phyloP scores from a whole-genome alignment of 1,284 basidiomycete genomes.

The Ustilago lituana region DNA sequence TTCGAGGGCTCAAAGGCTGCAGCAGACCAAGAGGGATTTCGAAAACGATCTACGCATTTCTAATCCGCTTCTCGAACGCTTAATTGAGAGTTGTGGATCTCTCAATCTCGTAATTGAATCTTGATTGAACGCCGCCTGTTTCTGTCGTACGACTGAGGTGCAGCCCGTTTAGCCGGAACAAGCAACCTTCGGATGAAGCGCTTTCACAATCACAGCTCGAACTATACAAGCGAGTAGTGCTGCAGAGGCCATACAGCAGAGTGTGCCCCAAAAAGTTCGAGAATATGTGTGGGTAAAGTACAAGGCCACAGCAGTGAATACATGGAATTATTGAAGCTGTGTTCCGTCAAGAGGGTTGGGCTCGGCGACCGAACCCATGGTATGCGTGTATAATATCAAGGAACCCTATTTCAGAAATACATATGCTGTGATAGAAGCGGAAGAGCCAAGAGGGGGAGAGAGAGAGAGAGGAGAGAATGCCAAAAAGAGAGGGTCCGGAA shows the following conservation, averaged over 20 bases:
- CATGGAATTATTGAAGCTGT: conserved; percentile 6
- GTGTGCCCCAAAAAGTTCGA: not conserved
- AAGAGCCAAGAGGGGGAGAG: not conserved
- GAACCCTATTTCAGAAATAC: conserved; percentile 20
- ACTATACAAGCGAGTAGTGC: too few relatives aligned
- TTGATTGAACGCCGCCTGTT: too few relatives aligned
- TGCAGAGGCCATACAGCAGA: too few relatives aligned
- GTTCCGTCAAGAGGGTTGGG: conserved; percentile 20
- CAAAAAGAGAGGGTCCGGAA: not conserved
- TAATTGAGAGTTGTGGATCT: too few relatives aligned
- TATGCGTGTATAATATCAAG: conserved; percentile 42
- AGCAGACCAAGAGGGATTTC: not conserved
- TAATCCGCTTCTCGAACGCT: conserved; percentile 2
- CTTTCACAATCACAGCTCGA: too few relatives aligned
- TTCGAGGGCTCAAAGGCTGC: not conserved
- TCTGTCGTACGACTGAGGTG: not conserved
- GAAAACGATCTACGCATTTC: conserved; percentile 14
- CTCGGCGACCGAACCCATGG: conserved; percentile 6
- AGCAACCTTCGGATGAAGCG: too few relatives aligned
- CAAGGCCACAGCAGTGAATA: conserved; percentile 5
- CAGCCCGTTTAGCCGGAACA: too few relatives aligned
- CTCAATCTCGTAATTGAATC: too few relatives aligned
- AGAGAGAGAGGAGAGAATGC: not conserved
- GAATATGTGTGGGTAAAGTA: conserved; percentile 13
- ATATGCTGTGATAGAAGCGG: conserved; percentile 11